phyloP scores from a whole-genome alignment of 768 basidiomycete species.

The Mycena sanguinolenta region DNA sequence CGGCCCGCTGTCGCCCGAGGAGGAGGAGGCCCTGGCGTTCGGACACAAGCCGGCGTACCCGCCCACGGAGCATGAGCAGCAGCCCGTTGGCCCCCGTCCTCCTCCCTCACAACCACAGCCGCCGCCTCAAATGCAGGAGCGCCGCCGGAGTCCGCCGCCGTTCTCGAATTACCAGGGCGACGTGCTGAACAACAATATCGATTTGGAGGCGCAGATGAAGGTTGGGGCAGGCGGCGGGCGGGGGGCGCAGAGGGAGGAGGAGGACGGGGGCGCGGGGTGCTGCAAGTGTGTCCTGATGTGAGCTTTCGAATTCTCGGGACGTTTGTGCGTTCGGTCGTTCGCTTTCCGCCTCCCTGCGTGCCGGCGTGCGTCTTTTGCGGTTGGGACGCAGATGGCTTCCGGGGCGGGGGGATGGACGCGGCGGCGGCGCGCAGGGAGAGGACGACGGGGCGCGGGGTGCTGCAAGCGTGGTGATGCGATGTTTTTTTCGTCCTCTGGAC shows the following conservation, averaged over 20 bases:
- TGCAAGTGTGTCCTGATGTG: slow-evolving; percentile 92
- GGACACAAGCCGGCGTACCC: slow-evolving; percentile 31
- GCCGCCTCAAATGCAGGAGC: too few species aligned
- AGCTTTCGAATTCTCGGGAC: slow-evolving; percentile 46
- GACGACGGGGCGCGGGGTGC: too few species aligned
- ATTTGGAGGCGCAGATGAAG: slow-evolving; percentile 46
- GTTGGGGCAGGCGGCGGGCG: slow-evolving; percentile 52
- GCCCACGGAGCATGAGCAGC: slow-evolving; percentile 41
- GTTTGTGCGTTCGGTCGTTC: not conserved
- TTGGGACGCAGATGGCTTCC: not conserved
- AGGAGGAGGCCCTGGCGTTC: slow-evolving; percentile 32
- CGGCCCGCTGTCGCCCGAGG: slow-evolving; percentile 31
- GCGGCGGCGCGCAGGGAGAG: too few species aligned
- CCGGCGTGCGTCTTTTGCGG: slow-evolving; percentile 2
- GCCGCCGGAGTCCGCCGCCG: slow-evolving; percentile 69
- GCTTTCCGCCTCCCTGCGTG: not conserved
- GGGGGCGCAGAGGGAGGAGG: too few species aligned
- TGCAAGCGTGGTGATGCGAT: too few species aligned
- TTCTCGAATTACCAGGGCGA: slow-evolving; percentile 68
- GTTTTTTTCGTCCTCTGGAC: too few species aligned
- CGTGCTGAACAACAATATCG: slow-evolving; percentile 23
- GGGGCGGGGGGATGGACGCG: too few species aligned
- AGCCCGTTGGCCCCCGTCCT: slow-evolving; percentile 38
- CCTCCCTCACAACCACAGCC: slow-evolving; percentile 21
- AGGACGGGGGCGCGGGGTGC: slow-evolving; percentile 69